Percentiles rank a stretch among this genome's conserved stretches.
Conservation (phyloP, 352 stramenopile genomes). For the Sclerospora graminicola region DNA sequence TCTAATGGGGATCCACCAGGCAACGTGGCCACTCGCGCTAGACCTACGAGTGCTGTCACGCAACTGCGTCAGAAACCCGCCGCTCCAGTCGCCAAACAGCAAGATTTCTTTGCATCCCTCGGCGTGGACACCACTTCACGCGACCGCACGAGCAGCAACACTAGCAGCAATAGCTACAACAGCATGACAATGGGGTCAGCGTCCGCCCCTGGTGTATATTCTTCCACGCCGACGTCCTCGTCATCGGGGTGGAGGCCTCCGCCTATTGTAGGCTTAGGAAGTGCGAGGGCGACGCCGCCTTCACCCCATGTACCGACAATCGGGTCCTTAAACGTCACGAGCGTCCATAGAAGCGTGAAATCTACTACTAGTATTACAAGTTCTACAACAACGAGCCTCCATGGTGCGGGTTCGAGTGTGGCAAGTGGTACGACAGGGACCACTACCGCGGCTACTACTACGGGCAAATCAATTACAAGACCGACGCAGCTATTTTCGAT, state of each 20-base stretch:
- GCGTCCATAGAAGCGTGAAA: constrained; percentile 4
- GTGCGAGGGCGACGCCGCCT: constrained; percentile 3
- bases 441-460: not conserved
- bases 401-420: not conserved
- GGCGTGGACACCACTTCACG: constrained; percentile 24
- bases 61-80: constrained; percentile 47
- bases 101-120: constrained; percentile 51
- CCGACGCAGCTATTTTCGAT: constrained; percentile 62
- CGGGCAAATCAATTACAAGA: constrained; percentile 2
- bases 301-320: constrained; percentile 1
- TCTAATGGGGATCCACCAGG: not conserved
- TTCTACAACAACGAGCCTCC: constrained; percentile 2
- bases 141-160: constrained; percentile 11
- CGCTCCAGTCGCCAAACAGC: constrained; percentile 12
- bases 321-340: constrained; percentile 9
- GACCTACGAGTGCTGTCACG: constrained; percentile 44
- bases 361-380: constrained; percentile 1
- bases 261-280: constrained; percentile 16
- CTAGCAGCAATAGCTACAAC: constrained; percentile 25
- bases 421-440: not conserved
- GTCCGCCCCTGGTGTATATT: constrained; percentile 7
- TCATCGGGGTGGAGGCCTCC: constrained; percentile 15
- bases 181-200: constrained; percentile 18
- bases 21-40: constrained; percentile 12
- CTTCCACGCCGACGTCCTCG: constrained; percentile 1